Percentiles rank a stretch among this genome's conserved stretches.
phyloP scores from a whole-genome alignment of 345 rosid species.

The Clausena lansium region DNA sequence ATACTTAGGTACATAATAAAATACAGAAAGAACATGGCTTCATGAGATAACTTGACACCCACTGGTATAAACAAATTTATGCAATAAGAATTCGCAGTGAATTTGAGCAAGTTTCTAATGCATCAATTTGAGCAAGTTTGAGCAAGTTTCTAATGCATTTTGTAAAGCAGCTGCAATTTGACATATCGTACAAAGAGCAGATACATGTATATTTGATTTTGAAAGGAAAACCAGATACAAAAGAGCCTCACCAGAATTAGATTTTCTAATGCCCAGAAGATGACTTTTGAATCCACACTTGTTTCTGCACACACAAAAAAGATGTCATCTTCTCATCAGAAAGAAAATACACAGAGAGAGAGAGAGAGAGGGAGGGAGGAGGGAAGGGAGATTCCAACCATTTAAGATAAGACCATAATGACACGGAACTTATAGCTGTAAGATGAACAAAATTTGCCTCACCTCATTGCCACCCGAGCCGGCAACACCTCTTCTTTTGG shows the following conservation, averaged over 20 bases:
- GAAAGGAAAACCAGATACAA: background rate
- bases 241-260: conserved; percentile 31
- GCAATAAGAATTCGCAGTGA: background rate
- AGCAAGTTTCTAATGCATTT: background rate
- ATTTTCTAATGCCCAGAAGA: conserved; percentile 53
- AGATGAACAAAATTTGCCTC: conserved; percentile 18
- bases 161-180: background rate
- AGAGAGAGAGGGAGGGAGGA: background rate
- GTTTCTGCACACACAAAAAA: conserved; percentile 57
- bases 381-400: background rate
- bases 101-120: background rate
- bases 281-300: conserved; percentile 81
- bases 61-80: background rate
- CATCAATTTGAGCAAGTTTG: too few species aligned
- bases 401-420: background rate
- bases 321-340: too few species aligned
- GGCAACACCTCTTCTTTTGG: conserved; percentile 56
- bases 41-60: background rate
- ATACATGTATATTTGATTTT: background rate
- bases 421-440: conserved; percentile 7
- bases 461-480: conserved; percentile 63
- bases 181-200: background rate
- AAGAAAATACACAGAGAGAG: too few species aligned
- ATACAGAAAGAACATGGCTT: background rate
- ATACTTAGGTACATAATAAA: background rate